Percentiles rank a stretch among this genome's conserved stretches.
phyloP scores from a whole-genome alignment of 129 eudicot species.

The Lactuca sativa region DNA sequence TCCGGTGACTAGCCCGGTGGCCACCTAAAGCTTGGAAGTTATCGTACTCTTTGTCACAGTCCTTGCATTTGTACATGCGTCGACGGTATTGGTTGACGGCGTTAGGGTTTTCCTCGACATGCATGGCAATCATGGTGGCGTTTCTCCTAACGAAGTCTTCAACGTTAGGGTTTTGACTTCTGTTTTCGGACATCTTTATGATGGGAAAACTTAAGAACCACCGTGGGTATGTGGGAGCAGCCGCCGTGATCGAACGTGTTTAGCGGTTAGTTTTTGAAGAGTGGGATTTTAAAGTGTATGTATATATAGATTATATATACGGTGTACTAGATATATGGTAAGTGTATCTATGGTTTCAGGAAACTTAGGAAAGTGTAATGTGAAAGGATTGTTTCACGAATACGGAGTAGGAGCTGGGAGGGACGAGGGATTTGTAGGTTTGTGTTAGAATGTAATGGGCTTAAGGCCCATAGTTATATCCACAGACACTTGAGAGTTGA shows the following conservation, averaged over 20 bases:
- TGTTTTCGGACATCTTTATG: constrained; percentile 10
- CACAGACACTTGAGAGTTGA: too few relatives aligned
- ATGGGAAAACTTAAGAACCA: background rate
- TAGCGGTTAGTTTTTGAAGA: background rate
- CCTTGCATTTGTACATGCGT: constrained; percentile 20
- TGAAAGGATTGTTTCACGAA: too few relatives aligned
- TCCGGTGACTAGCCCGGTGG: constrained; percentile 21
- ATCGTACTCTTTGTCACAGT: constrained; percentile 23
- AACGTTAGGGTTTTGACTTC: background rate
- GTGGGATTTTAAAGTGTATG: background rate
- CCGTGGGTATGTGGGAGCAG: background rate
- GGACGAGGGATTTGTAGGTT: background rate
- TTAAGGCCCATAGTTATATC: background rate
- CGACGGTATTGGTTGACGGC: background rate
- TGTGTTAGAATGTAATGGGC: background rate
- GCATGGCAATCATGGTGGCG: background rate
- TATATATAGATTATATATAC: too few relatives aligned
- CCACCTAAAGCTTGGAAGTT: constrained; percentile 26
- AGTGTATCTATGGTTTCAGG: background rate
- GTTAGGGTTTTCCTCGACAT: constrained; percentile 1
- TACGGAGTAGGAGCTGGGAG: too few relatives aligned
- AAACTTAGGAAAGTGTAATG: too few relatives aligned
- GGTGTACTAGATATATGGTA: background rate
- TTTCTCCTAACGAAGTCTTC: constrained; percentile 9
- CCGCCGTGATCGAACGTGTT: background rate